Evolutionary conservation across 1,284 basidiomycete species (phyloP).

Genomic region (Salmacisia buchloeana): DNA sequence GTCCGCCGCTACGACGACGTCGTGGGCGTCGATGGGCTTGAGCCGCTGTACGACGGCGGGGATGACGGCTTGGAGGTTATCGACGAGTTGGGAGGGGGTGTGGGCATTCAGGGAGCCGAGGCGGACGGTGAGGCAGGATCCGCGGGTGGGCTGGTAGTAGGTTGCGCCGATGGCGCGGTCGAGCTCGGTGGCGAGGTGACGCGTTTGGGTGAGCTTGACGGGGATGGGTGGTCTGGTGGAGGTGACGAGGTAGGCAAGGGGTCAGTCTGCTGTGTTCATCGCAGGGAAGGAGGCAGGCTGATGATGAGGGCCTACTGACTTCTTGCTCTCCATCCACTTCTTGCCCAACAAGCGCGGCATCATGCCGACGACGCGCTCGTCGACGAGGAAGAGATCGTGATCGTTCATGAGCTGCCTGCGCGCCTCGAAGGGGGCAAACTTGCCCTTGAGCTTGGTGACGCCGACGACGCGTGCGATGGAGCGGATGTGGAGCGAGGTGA

Average conservation of each 20-base stretch:
- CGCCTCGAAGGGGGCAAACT: conserved; percentile 68
- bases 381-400: conserved; percentile 85
- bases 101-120: conserved; percentile 68
- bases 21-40: conserved; percentile 55
- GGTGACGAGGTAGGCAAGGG: not conserved
- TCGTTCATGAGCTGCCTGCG: conserved; percentile 76
- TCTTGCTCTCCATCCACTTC: conserved; percentile 89
- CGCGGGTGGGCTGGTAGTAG: conserved; percentile 85
- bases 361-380: conserved; percentile 79
- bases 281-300: not conserved
- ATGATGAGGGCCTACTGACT: conserved; percentile 48
- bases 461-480: conserved; percentile 91
- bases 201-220: conserved; percentile 69
- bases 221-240: conserved; percentile 77
- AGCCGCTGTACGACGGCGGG: conserved; percentile 64
- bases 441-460: conserved; percentile 54
- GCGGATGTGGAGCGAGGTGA: conserved; percentile 70
- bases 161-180: conserved; percentile 85
- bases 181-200: conserved; percentile 81
- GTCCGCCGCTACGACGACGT: no score
- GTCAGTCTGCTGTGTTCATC: not conserved
- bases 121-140: conserved; percentile 75
- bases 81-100: conserved; percentile 65
- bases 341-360: conserved; percentile 81
- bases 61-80: conserved; percentile 72